Evolutionary conservation across 371 early-diverging fungal genomes (phyloP).

Genomic region (Batrachochytrium dendrobatidis): DNA sequence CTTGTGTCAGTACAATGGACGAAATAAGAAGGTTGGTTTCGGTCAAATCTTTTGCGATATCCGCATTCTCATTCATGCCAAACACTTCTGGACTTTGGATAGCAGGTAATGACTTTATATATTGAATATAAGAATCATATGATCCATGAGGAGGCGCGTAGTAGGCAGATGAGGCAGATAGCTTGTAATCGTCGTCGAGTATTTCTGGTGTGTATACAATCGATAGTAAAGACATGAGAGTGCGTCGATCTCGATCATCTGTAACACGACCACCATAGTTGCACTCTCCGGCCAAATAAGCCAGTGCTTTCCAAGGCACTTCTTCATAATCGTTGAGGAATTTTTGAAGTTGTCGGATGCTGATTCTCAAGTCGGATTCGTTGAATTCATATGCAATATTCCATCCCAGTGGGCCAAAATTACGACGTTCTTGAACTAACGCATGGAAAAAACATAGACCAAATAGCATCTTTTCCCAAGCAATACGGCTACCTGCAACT

Average conservation of each 20-base stretch:
- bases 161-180: constrained; percentile 44
- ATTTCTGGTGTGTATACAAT: constrained; percentile 41
- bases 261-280: constrained; percentile 57
- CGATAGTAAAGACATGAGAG: constrained; percentile 41
- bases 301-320: constrained; percentile 48
- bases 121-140: constrained; percentile 34
- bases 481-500: constrained; percentile 28
- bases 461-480: constrained; percentile 49
- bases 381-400: constrained; percentile 58
- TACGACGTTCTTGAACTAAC: constrained; percentile 50
- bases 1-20: constrained; percentile 45
- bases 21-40: constrained; percentile 45
- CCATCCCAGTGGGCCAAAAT: constrained; percentile 58
- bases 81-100: constrained; percentile 47
- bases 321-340: constrained; percentile 52
- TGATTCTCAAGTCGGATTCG: constrained; percentile 48
- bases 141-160: constrained; percentile 38
- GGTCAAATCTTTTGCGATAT: constrained; percentile 48
- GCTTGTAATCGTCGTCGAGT: constrained; percentile 32
- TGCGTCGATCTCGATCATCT: constrained; percentile 47
- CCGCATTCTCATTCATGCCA: constrained; percentile 57
- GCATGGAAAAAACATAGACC: constrained; percentile 56
- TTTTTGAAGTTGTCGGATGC: constrained; percentile 49
- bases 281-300: constrained; percentile 54
- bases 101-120: constrained; percentile 47